phyloP scores from a whole-genome alignment of 768 basidiomycete genomes.

The Boletus barrowsii region DNA sequence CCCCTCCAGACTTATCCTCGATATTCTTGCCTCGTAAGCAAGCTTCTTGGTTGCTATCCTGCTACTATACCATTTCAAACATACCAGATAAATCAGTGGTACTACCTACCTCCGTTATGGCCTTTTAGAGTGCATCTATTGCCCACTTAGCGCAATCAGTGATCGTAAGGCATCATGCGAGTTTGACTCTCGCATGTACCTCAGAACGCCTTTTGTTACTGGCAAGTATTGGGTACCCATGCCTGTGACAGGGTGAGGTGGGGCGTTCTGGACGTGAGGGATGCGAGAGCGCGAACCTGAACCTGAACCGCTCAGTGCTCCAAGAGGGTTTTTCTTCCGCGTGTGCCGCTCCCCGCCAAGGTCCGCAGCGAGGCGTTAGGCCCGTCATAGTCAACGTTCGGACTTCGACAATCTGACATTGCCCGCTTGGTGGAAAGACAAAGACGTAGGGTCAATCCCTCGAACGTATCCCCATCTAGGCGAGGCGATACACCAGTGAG shows the following conservation, averaged over 20 bases:
- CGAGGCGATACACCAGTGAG: conserved; percentile 28
- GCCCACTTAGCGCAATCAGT: no score
- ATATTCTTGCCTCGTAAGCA: no score
- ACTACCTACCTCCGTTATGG: no score
- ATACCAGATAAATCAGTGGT: no score
- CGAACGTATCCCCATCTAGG: conserved; percentile 43
- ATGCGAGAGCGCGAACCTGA: conserved; percentile 58
- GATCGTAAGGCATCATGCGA: no score
- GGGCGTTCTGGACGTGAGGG: conserved; percentile 21
- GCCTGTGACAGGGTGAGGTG: conserved; percentile 16
- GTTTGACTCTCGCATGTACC: no score
- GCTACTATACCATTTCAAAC: no score
- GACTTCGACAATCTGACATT: conserved; percentile 1
- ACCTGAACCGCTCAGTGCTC: conserved; percentile 35
- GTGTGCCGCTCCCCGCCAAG: conserved; percentile 59
- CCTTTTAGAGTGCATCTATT: no score
- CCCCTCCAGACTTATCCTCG: no score
- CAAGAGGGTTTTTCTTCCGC: conserved; percentile 32
- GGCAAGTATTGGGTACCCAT: no score
- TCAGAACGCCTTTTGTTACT: no score
- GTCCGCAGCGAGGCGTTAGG: conserved; percentile 39
- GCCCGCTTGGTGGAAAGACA: not conserved
- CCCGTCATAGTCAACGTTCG: not conserved
- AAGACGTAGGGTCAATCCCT: conserved; percentile 43
- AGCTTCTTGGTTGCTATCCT: no score